Conservation (phyloP, 345 rosid genomes). For the Stellera chamaejasme region DNA sequence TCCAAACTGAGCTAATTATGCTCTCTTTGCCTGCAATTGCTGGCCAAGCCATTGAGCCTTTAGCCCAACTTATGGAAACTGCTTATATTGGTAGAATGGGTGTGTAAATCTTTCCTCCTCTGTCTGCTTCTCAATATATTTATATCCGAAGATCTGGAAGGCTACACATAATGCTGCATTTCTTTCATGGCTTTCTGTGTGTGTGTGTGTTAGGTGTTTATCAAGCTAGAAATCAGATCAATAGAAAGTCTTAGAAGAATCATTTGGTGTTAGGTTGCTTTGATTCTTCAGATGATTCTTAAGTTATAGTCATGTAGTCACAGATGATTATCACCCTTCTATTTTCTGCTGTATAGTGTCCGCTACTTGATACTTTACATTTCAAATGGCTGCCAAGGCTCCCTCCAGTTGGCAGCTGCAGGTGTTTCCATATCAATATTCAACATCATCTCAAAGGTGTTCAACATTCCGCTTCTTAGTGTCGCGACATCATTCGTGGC, state of each 20-base stretch:
- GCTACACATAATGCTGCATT: too few species aligned
- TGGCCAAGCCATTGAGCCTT: slow-evolving; percentile 24
- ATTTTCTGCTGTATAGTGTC: background rate
- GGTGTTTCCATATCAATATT: slow-evolving; percentile 17
- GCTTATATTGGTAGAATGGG: slow-evolving; percentile 22
- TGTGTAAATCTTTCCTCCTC: background rate
- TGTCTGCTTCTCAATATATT: too few species aligned
- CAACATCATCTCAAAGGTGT: slow-evolving; percentile 27
- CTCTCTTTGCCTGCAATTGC: slow-evolving; percentile 24
- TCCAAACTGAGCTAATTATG: slow-evolving; percentile 20
- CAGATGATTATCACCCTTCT: background rate
- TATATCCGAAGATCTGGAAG: too few species aligned
- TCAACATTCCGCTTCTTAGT: slow-evolving; percentile 27
- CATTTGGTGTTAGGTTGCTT: too few species aligned
- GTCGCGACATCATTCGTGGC: slow-evolving; percentile 29
- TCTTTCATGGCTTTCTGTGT: too few species aligned
- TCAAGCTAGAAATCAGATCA: too few species aligned
- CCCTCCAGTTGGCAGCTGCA: slow-evolving; percentile 12
- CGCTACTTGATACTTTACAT: slow-evolving; percentile 3
- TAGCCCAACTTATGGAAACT: slow-evolving; percentile 23
- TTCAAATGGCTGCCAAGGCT: slow-evolving; percentile 11
- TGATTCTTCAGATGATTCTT: too few species aligned
- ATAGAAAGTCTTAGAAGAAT: too few species aligned
- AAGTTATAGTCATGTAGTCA: too few species aligned
- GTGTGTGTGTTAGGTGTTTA: too few species aligned